Base-by-base conservation (phyloP, 768 basidiomycete species). In the Mrakia frigida region DNA sequence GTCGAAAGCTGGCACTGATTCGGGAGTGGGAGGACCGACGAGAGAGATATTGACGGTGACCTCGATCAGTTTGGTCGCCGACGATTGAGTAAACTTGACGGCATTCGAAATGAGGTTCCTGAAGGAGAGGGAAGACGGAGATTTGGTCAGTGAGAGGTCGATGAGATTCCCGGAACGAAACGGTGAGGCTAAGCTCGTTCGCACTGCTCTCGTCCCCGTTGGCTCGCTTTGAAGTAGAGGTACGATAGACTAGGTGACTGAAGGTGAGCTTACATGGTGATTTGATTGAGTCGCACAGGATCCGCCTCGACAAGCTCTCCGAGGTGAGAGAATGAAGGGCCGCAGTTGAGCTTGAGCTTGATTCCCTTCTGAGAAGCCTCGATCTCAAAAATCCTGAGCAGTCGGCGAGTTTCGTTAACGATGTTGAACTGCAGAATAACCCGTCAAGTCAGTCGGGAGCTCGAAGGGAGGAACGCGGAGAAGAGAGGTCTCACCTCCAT, bases 301-400 rank as follows among this genome's bases (percentile, higher is more conserved):
- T 72, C 70, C 4, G 70, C 70, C 52, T 56, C 53, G 31, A 72
- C 53, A 28, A 72, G 50, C 50, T 39, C 70, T 31, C 70, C 70
- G 37, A 72, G 53, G 35, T 59, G 50, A 50, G 46, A 28, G 43
- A 70, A 70, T 3, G 69, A 70, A 7, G 46, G 69, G 52, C 69
- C 46, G 5, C 35, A 70, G 69, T 46, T 25, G 31, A 72, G 70
- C 35, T 53, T 39, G 53, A 72, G 70, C 50, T 72, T 72, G 53
- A 72, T 72, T 2, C 53, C 70, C 18, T 72, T 72, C 13, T 37
- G 35, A 16, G 52, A 18, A 25, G 70, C 70, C 11, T 72, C 70
- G 21, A 72, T 37, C 70, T 72, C 35, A 16, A 72, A 72, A 6
- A 72, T 72, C 25, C 70, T 52, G 7, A 59, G 46, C 1, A 72